Evolutionary conservation across 768 basidiomycete genomes (phyloP).

Genomic region (Leccinum subtestaceum): DNA sequence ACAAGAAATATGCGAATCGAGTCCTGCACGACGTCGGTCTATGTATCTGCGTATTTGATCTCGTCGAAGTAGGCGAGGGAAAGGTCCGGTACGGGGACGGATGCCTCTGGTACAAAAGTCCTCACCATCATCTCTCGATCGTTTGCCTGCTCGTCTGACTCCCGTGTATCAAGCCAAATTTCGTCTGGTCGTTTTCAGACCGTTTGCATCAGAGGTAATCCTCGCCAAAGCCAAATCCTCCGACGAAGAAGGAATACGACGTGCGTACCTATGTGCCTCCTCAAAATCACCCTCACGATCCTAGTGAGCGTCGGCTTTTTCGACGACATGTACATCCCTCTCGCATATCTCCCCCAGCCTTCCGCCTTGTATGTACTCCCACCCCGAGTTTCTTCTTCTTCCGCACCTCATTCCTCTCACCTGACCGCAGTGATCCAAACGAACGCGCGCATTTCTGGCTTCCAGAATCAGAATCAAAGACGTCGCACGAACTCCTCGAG

Average conservation of each 20-base stretch:
- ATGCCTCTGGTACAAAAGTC: slow-evolving; percentile 91
- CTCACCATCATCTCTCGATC: neutral
- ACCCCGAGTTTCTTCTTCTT: neutral
- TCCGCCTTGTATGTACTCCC: slow-evolving; percentile 60
- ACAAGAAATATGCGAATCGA: slow-evolving; percentile 94
- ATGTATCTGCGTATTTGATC: slow-evolving; percentile 86
- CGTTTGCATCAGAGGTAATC: slow-evolving; percentile 87
- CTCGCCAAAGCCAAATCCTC: slow-evolving; percentile 86
- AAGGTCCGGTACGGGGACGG: slow-evolving; percentile 72
- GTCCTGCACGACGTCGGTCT: slow-evolving; percentile 89
- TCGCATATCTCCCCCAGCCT: slow-evolving; percentile 76
- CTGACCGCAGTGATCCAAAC: slow-evolving; percentile 60
- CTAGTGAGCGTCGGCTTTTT: slow-evolving; percentile 89
- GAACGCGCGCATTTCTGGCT: slow-evolving; percentile 86
- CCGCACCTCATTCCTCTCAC: neutral
- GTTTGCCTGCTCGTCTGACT: slow-evolving; percentile 5
- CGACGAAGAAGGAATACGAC: slow-evolving; percentile 78
- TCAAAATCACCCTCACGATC: slow-evolving; percentile 1
- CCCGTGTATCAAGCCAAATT: slow-evolving; percentile 62
- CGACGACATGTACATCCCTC: slow-evolving; percentile 87
- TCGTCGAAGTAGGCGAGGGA: slow-evolving; percentile 84
- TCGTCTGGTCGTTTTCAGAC: slow-evolving; percentile 86
- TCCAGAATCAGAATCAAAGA: slow-evolving; percentile 53
- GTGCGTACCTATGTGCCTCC: slow-evolving; percentile 43
- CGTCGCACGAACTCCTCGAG: slow-evolving; percentile 63